Conservation (phyloP, 257 asterid genomes). For the Rubia yunnanensis region DNA sequence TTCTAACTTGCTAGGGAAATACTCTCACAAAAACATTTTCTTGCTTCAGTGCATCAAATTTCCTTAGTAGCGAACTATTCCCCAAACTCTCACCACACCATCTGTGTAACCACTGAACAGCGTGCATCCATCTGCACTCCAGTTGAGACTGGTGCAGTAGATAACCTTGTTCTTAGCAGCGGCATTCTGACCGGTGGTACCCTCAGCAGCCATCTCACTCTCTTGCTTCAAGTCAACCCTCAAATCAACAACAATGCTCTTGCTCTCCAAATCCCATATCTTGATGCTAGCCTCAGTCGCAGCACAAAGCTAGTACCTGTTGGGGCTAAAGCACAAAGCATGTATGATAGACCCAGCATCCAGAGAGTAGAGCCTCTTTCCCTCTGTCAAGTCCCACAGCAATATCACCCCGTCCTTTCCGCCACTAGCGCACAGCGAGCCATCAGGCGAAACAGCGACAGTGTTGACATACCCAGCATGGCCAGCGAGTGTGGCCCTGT, state of each 20-base stretch:
- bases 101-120: slow-evolving; percentile 83
- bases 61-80: slow-evolving; percentile 50
- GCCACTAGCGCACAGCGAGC: slow-evolving; percentile 75
- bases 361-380: slow-evolving; percentile 57
- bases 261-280: slow-evolving; percentile 90
- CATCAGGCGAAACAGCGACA: slow-evolving; percentile 73
- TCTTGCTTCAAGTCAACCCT: slow-evolving; percentile 54
- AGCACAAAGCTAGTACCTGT: slow-evolving; percentile 82
- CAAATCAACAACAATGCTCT: slow-evolving; percentile 55
- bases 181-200: slow-evolving; percentile 21
- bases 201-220: slow-evolving; percentile 44
- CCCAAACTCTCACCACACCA: slow-evolving; percentile 77
- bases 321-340: slow-evolving; percentile 70
- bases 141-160: slow-evolving; percentile 65
- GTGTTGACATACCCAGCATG: slow-evolving; percentile 67
- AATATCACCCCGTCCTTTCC: slow-evolving; percentile 74
- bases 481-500: slow-evolving; percentile 40
- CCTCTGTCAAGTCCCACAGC: slow-evolving; percentile 80
- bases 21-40: slow-evolving; percentile 10
- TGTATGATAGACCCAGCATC: slow-evolving; percentile 65
- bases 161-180: slow-evolving; percentile 53
- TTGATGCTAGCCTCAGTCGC: slow-evolving; percentile 64
- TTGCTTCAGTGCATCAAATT: not conserved
- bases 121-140: slow-evolving; percentile 86
- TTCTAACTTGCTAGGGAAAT: slow-evolving; percentile 8